phyloP scores from a whole-genome alignment of 2,329 filamentous ascomycete genomes.

The Aureobasidium vineae region DNA sequence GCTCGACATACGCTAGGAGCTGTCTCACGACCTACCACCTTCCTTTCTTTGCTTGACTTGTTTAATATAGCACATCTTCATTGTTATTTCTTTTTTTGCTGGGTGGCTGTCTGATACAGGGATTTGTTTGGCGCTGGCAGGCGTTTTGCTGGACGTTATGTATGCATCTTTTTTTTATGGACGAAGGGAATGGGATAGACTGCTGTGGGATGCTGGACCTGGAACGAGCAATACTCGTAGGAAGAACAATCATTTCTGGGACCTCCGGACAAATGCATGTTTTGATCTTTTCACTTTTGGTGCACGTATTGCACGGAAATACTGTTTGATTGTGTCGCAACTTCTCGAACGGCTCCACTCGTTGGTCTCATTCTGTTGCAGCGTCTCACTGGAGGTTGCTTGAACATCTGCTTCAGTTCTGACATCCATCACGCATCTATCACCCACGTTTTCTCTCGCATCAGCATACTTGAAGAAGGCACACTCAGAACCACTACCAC shows the following conservation, averaged over 20 bases:
- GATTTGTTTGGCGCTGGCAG: constrained; percentile 14
- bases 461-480: background rate
- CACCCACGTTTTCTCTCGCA: background rate
- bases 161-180: background rate
- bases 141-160: background rate
- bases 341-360: too few relatives aligned
- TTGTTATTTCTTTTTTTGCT: constrained; percentile 5
- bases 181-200: constrained; percentile 22
- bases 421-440: background rate
- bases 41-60: background rate
- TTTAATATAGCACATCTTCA: constrained; percentile 20
- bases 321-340: background rate
- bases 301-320: background rate
- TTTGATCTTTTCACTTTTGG: background rate
- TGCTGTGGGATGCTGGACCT: constrained; percentile 1
- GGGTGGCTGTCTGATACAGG: background rate
- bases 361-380: background rate
- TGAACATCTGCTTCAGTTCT: background rate
- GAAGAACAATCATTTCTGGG: constrained; percentile 1
- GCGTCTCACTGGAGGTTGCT: background rate
- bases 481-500: background rate
- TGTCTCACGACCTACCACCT: background rate
- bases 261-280: background rate
- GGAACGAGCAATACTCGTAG: constrained; percentile 1
- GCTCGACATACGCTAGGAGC: constrained; percentile 68